Base-by-base conservation (phyloP, 495 filamentous ascomycete genomes). In the Emericellopsis terricola region DNA sequence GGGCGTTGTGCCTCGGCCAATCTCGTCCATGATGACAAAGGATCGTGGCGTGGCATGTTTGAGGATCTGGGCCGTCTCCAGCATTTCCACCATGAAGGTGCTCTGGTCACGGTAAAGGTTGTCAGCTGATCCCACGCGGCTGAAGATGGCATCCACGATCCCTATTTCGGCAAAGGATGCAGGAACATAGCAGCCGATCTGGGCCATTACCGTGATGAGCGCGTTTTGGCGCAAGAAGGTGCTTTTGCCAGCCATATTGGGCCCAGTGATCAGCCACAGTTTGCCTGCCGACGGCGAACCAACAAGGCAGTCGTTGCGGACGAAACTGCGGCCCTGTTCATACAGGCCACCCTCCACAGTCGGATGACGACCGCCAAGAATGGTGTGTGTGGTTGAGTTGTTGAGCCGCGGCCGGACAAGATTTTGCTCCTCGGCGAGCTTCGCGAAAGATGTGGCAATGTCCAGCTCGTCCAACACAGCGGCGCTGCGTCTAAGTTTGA, bases 21-120 rank as follows among this genome's bases (percentile, higher is more conserved):
- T 76, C 58, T 97, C 89, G 49, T 97, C 89, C 87, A 97, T 96
- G 47, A 97, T 83, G n/a, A 96, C 89, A 42, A 97, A 86, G 0
- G 74, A 81, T 3, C 71, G 59, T 8, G 60, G 51, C 8, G 78
- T 81, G 0, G 78, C 78, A 33, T 66, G 49, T 19, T 64, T 65
- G 23, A 84, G 57, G 38, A 84, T 84, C 24, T 65, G 57, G 2
- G 77, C 74, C 11, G 78, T 78, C 48, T 83, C 78, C 4, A 81
- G 60, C 78, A 84, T 84, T 56, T 84, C 78, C 2, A 82, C 71
- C 77, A 84, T 94, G 59, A 97, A 97, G 1, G 89, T 97, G 26
- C 81, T 91, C 52, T 94, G 89, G 52, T 91, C 79, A 19, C 71
- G 65, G 59, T 78, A 93, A 15, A 96, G 64, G 50, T 94, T 83